Base-by-base conservation (phyloP, 805 yeast species). In the Yueomyces sp. region DNA sequence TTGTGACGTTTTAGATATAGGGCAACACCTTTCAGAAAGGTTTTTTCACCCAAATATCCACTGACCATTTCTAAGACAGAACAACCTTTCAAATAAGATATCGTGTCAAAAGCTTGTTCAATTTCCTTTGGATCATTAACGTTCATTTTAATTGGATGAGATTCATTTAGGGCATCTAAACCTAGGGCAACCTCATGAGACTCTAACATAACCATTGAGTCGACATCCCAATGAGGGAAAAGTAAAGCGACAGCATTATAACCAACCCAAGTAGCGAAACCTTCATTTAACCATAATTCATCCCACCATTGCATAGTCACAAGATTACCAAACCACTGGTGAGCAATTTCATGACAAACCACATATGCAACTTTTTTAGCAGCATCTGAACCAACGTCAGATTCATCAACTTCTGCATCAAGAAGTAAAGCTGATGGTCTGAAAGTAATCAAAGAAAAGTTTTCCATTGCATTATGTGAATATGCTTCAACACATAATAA, bases 301-400 rank as follows among this genome's bases (percentile, higher is more conserved):
- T 85, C 85, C 95, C 95, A 85, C 92, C 94, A 85, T 54, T 81
- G 78, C 94, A 85, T 85, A 40, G 94, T 85, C 47, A 84, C 90
- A 52, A 81, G 72, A 62, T 85, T 81, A 44, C 95, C 94, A 55
- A 85, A 85, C 94, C 94, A 85, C 59, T 85, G 92, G 63, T 85
- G 95, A 8, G 94, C 94, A 45, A 85, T 68, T 63, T 85, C 95
- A 64, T 85, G 95, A 46, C 81, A 79, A 30, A 85, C 82, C 33
- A 85, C 94, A 55, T 83, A 83, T 4, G 86, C 79, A 31, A 85
- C 92, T 48, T 81, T 80, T 58, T 78, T 40, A 12, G 46, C 43
- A 26, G 43, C 43, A 5, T 37, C 41, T 2, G 46, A 40, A 11
- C 37, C 37, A 11, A 34, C 6, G 5, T 39, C 28, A 4, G 26